phyloP scores from a whole-genome alignment of 139 green algal genomes.

The Desmodesmus armatus region DNA sequence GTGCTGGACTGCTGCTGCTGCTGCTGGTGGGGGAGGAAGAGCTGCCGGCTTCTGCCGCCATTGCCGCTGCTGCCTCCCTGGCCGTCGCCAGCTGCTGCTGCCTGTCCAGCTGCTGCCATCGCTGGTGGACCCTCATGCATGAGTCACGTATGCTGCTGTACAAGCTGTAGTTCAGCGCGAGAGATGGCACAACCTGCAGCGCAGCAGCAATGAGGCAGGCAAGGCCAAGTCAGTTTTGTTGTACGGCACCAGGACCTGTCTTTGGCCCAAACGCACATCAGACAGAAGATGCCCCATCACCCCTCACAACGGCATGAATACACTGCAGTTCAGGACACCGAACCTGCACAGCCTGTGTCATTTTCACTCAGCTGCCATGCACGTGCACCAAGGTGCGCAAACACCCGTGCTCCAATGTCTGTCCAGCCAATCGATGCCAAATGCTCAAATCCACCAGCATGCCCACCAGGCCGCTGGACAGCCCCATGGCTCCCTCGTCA shows the following conservation, averaged over 20 bases:
- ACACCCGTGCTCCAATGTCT: no score
- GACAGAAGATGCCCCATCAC: no score
- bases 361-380: no score
- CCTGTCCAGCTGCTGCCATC: neutral
- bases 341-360: no score
- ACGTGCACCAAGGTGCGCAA: no score
- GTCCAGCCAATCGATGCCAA: no score
- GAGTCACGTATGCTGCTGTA: slow-evolving; percentile 78
- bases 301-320: no score
- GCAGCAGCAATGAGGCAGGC: slow-evolving; percentile 36
- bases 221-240: neutral
- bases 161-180: slow-evolving; percentile 94
- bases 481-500: neutral
- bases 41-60: slow-evolving; percentile 19
- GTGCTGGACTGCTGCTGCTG: slow-evolving; percentile 10
- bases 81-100: no score
- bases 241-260: neutral
- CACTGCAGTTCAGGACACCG: no score
- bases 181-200: slow-evolving; percentile 78
- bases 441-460: no score
- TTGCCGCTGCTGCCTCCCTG: neutral
- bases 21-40: no score
- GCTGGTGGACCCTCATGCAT: slow-evolving; percentile 7
- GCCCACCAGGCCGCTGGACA: no score
- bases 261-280: neutral